Base-by-base conservation (phyloP, 441 rosid species). In the Manihot esculenta region DNA sequence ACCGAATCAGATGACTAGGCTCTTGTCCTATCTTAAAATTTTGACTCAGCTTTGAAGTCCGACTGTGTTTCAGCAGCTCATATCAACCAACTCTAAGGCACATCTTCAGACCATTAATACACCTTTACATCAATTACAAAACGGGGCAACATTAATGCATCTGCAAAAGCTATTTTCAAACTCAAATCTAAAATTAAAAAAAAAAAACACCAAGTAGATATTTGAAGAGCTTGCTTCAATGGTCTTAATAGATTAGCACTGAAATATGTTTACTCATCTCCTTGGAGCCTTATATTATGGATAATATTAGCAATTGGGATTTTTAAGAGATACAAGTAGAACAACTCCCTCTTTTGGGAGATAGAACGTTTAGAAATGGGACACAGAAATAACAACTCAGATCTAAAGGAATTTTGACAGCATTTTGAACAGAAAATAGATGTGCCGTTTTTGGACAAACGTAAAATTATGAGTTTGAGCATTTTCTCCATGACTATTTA, bases 401-500 rank as follows among this genome's bases (percentile, higher is more conserved):
- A 24, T 44, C 59, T 44, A 24, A 33, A 57, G 23, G 24, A 18
- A 27, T 56, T n/a, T 20, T 56, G 38, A 38, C 42, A 14, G 38
- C 55, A 38, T 3, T 44, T 55, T 10, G 27, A 45, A 20, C 30
- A 42, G 42, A n/a, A 20, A 48, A 69, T 10, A 30, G 4, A 47
- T 58, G 33, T 9, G 7, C n/a, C 27, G 17, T 13, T 38, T 12
- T 47, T 27, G 56, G 68, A 49, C 42, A 26, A 10, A 27, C 3
- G 21, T n/a, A 66, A 65, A 49, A 49, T 27, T 12, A 7, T 18
- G 27, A 45, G 56, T 48, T 41, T 14, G 17, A 11, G 48, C 20
- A 66, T 50, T 41, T 61, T 38, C 44, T 53, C 54, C 68, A 47
- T 47, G 55, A 38, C 38, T 15, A 64, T 15, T 64, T 64, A 48